Evolutionary conservation across 345 rosid genomes (phyloP).

Genomic region (Gossypium longicalyx): DNA sequence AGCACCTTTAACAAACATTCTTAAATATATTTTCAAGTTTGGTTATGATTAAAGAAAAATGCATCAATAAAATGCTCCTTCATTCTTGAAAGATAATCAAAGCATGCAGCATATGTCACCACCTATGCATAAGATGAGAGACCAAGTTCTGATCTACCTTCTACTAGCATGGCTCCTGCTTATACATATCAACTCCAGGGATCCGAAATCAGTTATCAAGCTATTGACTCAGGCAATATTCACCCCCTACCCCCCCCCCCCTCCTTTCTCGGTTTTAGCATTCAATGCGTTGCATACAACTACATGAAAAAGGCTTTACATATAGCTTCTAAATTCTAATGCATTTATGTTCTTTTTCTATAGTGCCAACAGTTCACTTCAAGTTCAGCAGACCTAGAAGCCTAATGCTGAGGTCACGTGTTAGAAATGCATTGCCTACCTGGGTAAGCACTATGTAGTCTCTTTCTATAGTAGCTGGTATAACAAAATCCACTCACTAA

Average conservation of each 20-base stretch:
- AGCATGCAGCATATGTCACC: constrained; percentile 21
- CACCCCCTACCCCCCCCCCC: background rate
- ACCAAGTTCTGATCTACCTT: constrained; percentile 21
- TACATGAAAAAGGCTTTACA: background rate
- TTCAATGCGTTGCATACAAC: background rate
- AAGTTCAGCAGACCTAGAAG: constrained; percentile 25
- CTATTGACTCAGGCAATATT: constrained; percentile 41
- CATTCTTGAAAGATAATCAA: constrained; percentile 20
- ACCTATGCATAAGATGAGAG: constrained; percentile 33
- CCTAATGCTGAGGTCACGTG: constrained; percentile 17
- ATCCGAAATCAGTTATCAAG: constrained; percentile 30
- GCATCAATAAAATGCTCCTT: constrained; percentile 22
- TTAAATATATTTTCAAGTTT: constrained; percentile 28
- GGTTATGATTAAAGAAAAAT: constrained; percentile 31
- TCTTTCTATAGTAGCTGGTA: background rate
- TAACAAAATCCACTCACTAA: background rate
- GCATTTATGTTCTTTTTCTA: background rate
- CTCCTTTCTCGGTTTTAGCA: background rate
- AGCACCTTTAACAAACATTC: constrained; percentile 34
- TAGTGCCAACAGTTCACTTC: constrained; percentile 30
- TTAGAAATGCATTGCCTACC: constrained; percentile 20
- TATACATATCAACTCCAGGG: constrained; percentile 21
- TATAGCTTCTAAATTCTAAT: background rate
- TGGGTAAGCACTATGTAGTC: constrained; percentile 30
- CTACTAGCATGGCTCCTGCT: constrained; percentile 39